Evolutionary conservation across 805 yeast genomes (phyloP).

Genomic region (Kodamaea kakaduensis): DNA sequence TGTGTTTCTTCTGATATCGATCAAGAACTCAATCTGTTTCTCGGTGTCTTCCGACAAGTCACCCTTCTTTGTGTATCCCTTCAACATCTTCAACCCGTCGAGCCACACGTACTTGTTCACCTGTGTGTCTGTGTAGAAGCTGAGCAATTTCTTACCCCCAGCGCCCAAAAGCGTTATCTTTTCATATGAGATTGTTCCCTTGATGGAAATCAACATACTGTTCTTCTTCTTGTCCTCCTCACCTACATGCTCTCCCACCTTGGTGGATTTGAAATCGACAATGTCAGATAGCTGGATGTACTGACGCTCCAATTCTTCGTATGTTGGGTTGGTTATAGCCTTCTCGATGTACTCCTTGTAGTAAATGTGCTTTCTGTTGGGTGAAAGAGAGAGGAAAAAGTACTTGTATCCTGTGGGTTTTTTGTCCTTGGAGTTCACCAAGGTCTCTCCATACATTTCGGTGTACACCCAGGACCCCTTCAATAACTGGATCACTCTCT

Average conservation of each 20-base stretch:
- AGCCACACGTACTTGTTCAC: conserved; percentile 70
- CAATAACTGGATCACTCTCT: conserved; percentile 64
- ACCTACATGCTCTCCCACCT: conserved; percentile 39
- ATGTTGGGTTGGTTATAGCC: conserved; percentile 47
- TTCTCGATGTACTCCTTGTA: conserved; percentile 56
- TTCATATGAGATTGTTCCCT: conserved; percentile 54
- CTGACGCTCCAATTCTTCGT: conserved; percentile 52
- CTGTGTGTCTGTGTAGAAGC: conserved; percentile 67
- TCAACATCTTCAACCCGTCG: conserved; percentile 63
- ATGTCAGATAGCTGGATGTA: conserved; percentile 52
- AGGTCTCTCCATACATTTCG: conserved; percentile 45
- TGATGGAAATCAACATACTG: conserved; percentile 47
- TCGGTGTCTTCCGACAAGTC: conserved; percentile 36
- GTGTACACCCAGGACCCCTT: conserved; percentile 80
- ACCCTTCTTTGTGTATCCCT: conserved; percentile 28
- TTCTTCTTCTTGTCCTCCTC: conserved; percentile 43
- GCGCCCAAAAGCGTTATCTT: conserved; percentile 49
- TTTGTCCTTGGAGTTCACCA: conserved; percentile 21
- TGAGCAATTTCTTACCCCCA: conserved; percentile 41
- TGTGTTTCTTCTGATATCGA: conserved; percentile 36
- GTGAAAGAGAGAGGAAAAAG: conserved; percentile 60
- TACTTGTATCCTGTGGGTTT: conserved; percentile 28
- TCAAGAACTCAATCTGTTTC: conserved; percentile 30
- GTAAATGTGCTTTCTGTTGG: conserved; percentile 57
- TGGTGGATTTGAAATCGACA: conserved; percentile 45